Evolutionary conservation across 768 basidiomycete genomes (phyloP).

Genomic region (Rhizopogon roseolus): DNA sequence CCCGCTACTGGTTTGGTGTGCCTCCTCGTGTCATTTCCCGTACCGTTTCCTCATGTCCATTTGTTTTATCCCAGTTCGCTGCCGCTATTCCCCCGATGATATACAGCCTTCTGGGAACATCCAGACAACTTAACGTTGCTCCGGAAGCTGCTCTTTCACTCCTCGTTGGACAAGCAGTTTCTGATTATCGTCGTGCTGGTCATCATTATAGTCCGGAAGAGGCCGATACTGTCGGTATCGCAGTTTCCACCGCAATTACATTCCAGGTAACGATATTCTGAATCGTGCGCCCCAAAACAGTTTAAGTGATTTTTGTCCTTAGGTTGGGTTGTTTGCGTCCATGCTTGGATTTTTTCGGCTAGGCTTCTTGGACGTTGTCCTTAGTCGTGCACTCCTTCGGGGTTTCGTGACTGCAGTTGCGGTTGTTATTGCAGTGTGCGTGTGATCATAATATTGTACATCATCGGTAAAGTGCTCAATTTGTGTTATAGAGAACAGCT

Average conservation of each 20-base stretch:
- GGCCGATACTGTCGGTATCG: slow-evolving; percentile 49
- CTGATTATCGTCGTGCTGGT: slow-evolving; percentile 53
- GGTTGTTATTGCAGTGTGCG: slow-evolving; percentile 80
- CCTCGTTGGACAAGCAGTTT: slow-evolving; percentile 82
- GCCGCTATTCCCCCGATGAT: slow-evolving; percentile 84
- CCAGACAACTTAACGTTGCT: slow-evolving; percentile 74
- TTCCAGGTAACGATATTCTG: slow-evolving; percentile 55
- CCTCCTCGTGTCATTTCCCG: slow-evolving; percentile 3
- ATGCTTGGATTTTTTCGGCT: slow-evolving; percentile 82
- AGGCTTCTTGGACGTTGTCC: slow-evolving; percentile 90
- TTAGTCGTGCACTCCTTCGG: slow-evolving; percentile 81
- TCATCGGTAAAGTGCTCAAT: background rate
- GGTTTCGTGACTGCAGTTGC: slow-evolving; percentile 87
- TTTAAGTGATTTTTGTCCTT: background rate
- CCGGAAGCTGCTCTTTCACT: slow-evolving; percentile 88
- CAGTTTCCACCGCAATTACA: slow-evolving; percentile 77
- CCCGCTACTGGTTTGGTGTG: slow-evolving; percentile 82
- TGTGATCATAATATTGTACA: slow-evolving; percentile 3
- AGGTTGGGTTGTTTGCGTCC: slow-evolving; percentile 85
- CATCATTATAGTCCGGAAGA: slow-evolving; percentile 39
- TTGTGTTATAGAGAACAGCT: slow-evolving; percentile 60
- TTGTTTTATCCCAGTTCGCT: slow-evolving; percentile 50
- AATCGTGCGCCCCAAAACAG: background rate
- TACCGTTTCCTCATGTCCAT: background rate
- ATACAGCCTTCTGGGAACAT: slow-evolving; percentile 89